Evolutionary conservation across 2,329 filamentous ascomycete species (phyloP).

Genomic region (Cladosporium halotolerans): DNA sequence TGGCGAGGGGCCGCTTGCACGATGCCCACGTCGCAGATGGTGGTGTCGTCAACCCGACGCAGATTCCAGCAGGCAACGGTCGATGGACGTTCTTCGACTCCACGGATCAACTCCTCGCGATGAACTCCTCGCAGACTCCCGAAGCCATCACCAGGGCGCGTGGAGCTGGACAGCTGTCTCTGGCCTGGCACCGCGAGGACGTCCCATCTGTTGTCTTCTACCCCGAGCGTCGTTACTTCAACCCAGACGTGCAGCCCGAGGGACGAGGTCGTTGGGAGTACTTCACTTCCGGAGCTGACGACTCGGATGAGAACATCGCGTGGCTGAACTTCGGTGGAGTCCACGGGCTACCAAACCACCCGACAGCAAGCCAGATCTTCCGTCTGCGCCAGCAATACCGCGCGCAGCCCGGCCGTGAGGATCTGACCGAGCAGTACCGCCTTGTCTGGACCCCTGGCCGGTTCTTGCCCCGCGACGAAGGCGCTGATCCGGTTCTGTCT

Average conservation of each 20-base stretch:
- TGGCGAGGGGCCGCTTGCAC: neutral
- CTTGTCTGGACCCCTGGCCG: constrained; percentile 14
- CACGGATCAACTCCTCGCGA: constrained; percentile 3
- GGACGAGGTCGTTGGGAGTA: constrained; percentile 15
- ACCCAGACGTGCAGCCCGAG: constrained; percentile 10
- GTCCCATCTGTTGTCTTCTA: constrained; percentile 6
- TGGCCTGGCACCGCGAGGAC: neutral
- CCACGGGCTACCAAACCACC: neutral
- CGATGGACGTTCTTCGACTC: constrained; percentile 3
- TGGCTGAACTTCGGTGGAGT: constrained; percentile 11
- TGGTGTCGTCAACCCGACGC: neutral
- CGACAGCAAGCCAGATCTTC: constrained; percentile 16
- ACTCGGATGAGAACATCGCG: constrained; percentile 7
- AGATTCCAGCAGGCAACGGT: constrained; percentile 1
- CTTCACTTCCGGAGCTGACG: constrained; percentile 4
- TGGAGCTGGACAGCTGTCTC: constrained; percentile 3
- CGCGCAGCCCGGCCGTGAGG: neutral
- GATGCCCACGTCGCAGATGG: neutral
- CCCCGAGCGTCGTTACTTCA: constrained; percentile 5
- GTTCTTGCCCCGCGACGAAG: neutral
- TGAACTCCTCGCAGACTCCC: neutral
- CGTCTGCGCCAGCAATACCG: constrained; percentile 9
- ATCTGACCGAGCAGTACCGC: constrained; percentile 13
- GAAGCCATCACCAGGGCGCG: constrained; percentile 7
- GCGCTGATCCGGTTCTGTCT: neutral